A percentile compares a stretch with the other conserved stretches of the same genome.
These are phyloP conservation scores for Wickerhamiella azymoides DNA, from an alignment of 805 yeast species.

Conservation along the genomic window DNA sequence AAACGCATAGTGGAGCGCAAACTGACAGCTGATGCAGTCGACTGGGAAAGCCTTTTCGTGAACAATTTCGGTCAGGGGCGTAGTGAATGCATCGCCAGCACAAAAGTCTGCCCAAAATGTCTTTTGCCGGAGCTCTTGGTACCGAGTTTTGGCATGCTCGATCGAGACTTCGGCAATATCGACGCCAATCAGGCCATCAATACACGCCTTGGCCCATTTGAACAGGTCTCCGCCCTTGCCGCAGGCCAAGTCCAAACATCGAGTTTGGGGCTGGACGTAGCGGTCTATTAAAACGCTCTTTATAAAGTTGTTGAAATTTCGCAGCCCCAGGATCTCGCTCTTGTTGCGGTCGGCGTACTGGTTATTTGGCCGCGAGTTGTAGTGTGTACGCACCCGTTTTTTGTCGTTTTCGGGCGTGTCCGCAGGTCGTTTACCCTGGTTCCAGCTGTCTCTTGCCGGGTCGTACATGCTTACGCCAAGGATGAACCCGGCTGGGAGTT, in stretches of 20 bases:
- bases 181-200: slow-evolving; percentile 72
- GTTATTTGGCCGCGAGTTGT: slow-evolving; percentile 67
- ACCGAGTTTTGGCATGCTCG: slow-evolving; percentile 69
- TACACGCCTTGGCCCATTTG: slow-evolving; percentile 67
- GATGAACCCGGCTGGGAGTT: not conserved
- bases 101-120: slow-evolving; percentile 68
- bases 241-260: slow-evolving; percentile 78
- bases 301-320: slow-evolving; percentile 84
- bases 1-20: slow-evolving; percentile 90
- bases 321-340: slow-evolving; percentile 73
- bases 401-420: slow-evolving; percentile 12
- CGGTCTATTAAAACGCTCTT: slow-evolving; percentile 74
- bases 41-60: slow-evolving; percentile 70
- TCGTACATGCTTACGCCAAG: slow-evolving; percentile 5
- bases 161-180: slow-evolving; percentile 87
- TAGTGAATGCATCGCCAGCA: slow-evolving; percentile 83
- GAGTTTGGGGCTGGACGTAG: slow-evolving; percentile 39
- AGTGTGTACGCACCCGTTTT: slow-evolving; percentile 59
- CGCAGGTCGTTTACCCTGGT: slow-evolving; percentile 11
- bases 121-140: slow-evolving; percentile 37
- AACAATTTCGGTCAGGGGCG: slow-evolving; percentile 52
- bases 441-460: slow-evolving; percentile 7
- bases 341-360: slow-evolving; percentile 47
- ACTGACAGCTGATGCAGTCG: slow-evolving; percentile 80
- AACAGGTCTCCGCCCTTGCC: slow-evolving; percentile 97